Evolutionary conservation across 805 yeast genomes (phyloP).

Genomic region (Cephaloascus albidus): DNA sequence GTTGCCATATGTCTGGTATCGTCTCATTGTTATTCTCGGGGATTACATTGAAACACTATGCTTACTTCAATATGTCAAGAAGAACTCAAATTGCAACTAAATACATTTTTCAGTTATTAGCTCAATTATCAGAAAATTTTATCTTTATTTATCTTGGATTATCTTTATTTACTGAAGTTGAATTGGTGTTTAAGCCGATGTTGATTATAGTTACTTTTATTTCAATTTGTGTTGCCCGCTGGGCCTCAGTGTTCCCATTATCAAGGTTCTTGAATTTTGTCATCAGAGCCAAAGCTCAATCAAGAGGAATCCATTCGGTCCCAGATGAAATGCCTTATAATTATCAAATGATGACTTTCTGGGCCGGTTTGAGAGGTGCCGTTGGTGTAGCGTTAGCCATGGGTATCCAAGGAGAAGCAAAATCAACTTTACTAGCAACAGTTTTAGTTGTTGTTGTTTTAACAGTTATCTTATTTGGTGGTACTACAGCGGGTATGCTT

Average conservation of each 20-base stretch:
- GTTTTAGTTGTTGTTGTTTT: constrained; percentile 93
- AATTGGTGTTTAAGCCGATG: constrained; percentile 87
- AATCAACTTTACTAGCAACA: constrained; percentile 82
- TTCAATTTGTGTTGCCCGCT: constrained; percentile 89
- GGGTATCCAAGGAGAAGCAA: constrained; percentile 93
- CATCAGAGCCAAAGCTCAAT: constrained; percentile 47
- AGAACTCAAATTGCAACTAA: constrained; percentile 95
- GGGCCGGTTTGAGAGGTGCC: constrained; percentile 99
- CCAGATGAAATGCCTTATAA: constrained; percentile 91
- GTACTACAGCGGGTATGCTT: constrained; percentile 97
- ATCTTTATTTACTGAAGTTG: constrained; percentile 92
- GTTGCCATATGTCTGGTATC: constrained; percentile 99
- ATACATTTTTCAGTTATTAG: constrained; percentile 87
- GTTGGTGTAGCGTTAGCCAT: constrained; percentile 98
- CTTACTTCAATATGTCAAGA: constrained; percentile 95
- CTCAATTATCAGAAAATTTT: constrained; percentile 93
- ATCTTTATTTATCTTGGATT: constrained; percentile 92
- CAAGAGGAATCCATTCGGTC: constrained; percentile 33
- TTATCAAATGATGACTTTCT: constrained; percentile 97
- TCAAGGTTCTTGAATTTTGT: constrained; percentile 79
- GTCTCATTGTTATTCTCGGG: constrained; percentile 94
- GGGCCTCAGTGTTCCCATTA: constrained; percentile 96
- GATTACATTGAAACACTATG: constrained; percentile 92
- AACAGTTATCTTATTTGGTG: constrained; percentile 94
- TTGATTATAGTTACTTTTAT: constrained; percentile 83